Conservation (phyloP, 257 asterid species). For the Gynochthodes officinalis region DNA sequence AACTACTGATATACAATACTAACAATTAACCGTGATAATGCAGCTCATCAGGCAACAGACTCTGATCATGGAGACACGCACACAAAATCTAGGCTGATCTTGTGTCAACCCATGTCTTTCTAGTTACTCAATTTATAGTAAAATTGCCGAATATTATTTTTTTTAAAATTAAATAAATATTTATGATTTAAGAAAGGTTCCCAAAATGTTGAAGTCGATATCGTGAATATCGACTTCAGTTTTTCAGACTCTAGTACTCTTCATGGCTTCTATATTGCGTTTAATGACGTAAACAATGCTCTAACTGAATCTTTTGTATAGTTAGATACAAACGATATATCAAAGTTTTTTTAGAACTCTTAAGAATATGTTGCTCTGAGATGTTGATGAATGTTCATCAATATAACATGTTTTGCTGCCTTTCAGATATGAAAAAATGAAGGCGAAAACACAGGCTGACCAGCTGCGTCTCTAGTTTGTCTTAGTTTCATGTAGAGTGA, state of each 20-base stretch:
- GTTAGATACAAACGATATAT: neutral
- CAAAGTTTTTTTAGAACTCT: neutral
- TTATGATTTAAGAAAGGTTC: too few relatives aligned
- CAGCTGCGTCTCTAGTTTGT: neutral
- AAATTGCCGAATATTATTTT: too few relatives aligned
- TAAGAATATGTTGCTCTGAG: conserved; percentile 2
- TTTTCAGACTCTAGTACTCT: neutral
- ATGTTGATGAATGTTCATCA: too few relatives aligned
- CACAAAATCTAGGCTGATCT: neutral
- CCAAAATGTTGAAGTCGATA: too few relatives aligned
- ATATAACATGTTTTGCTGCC: conserved; percentile 2
- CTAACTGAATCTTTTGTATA: conserved; percentile 2
- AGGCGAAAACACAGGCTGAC: neutral
- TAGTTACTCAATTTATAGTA: neutral
- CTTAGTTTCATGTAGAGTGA: conserved; percentile 1
- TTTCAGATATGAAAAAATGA: conserved; percentile 17
- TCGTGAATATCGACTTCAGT: too few relatives aligned
- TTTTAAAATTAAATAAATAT: too few relatives aligned
- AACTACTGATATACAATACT: too few relatives aligned
- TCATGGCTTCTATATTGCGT: neutral
- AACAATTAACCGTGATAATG: conserved; percentile 7
- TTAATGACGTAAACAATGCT: too few relatives aligned
- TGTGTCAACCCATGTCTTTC: neutral
- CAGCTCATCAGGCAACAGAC: neutral
- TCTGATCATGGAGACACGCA: neutral